A percentile compares a stretch with the other conserved stretches of the same genome.
phyloP scores from a whole-genome alignment of 768 basidiomycete genomes.

The Tylopilus rubrobrunneus region DNA sequence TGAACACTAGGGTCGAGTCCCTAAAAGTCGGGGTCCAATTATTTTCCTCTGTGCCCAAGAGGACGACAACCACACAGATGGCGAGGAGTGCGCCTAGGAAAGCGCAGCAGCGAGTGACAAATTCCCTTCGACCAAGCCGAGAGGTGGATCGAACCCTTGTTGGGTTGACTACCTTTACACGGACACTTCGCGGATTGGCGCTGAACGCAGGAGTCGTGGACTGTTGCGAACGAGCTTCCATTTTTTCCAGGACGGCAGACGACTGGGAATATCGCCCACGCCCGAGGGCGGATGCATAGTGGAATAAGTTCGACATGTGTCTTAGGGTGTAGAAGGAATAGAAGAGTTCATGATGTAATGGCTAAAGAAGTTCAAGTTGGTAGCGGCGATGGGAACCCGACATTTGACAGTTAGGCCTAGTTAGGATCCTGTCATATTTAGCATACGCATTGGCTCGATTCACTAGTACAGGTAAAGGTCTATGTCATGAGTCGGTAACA shows the following conservation, averaged over 20 bases:
- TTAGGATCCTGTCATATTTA: background rate
- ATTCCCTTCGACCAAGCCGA: background rate
- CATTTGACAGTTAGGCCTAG: too few species aligned
- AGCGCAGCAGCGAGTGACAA: background rate
- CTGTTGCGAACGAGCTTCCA: background rate
- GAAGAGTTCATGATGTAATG: background rate
- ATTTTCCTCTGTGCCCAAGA: background rate
- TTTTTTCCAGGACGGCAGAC: background rate
- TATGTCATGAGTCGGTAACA: background rate
- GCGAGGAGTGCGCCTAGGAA: background rate
- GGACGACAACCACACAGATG: background rate
- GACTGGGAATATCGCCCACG: background rate
- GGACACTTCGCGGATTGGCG: background rate
- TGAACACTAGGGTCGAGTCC: background rate
- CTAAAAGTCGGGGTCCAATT: background rate
- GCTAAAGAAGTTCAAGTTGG: background rate
- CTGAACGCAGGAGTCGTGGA: background rate
- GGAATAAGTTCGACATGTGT: background rate
- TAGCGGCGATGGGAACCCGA: background rate
- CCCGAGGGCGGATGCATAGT: background rate
- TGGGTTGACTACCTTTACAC: background rate
- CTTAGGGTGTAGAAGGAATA: background rate
- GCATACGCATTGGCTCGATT: background rate
- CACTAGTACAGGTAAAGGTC: slow-evolving; percentile 4
- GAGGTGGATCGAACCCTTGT: background rate